Evolutionary conservation across 768 basidiomycete species (phyloP).

Genomic region (Pulveroboletus frians): DNA sequence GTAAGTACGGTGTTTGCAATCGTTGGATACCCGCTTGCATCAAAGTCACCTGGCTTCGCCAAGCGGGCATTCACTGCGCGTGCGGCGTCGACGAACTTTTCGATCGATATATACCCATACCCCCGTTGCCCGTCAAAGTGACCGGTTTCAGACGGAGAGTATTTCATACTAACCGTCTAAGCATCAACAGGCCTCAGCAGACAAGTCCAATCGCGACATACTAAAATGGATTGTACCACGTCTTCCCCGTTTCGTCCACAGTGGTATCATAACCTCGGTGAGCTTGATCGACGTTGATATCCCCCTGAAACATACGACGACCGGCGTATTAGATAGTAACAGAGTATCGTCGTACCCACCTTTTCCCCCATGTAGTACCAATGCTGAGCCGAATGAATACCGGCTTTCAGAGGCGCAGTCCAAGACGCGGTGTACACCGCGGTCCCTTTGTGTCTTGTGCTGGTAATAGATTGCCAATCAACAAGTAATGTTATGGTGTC

Average conservation of each 20-base stretch:
- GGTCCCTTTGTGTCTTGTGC: constrained; percentile 72
- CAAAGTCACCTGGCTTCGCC: constrained; percentile 66
- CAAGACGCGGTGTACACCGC: constrained; percentile 92
- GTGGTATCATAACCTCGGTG: constrained; percentile 92
- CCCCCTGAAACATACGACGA: constrained; percentile 51
- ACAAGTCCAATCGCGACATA: constrained; percentile 36
- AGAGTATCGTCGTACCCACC: constrained; percentile 34
- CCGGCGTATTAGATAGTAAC: background rate
- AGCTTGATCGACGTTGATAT: constrained; percentile 89
- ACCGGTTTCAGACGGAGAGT: constrained; percentile 85
- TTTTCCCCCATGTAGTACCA: constrained; percentile 97
- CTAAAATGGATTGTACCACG: constrained; percentile 91
- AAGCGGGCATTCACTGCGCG: constrained; percentile 70
- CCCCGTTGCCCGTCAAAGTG: constrained; percentile 94
- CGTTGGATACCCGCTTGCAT: constrained; percentile 77
- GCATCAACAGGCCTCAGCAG: constrained; percentile 3
- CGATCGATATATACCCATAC: constrained; percentile 88
- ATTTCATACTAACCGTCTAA: constrained; percentile 69
- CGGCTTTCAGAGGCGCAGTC: constrained; percentile 87
- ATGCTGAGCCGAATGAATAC: constrained; percentile 86
- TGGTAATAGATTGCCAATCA: constrained; percentile 83
- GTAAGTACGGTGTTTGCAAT: constrained; percentile 84
- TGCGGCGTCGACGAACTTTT: constrained; percentile 86
- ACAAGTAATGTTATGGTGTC: constrained; percentile 94
- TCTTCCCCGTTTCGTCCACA: constrained; percentile 77